A percentile compares a stretch with the other conserved stretches of the same genome.
These are phyloP conservation scores for Xylaria curta DNA, from an alignment of 495 filamentous ascomycete genomes.

Conservation along the genomic window DNA sequence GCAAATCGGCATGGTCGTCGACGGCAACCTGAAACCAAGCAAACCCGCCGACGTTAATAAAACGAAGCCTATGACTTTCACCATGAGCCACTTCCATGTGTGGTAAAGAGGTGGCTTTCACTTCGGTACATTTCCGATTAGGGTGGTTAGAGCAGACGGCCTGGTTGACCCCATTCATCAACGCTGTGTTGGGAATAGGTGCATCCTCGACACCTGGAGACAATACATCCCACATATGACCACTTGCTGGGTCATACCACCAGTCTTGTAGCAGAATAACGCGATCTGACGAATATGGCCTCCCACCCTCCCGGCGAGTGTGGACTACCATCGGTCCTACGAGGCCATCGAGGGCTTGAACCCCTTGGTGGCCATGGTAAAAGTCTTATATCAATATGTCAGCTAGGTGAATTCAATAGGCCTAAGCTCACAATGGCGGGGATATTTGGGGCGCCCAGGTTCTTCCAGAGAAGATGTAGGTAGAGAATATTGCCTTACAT, in stretches of 20 bases:
- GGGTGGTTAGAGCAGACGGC: constrained; percentile 56
- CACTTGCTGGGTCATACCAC: constrained; percentile 61
- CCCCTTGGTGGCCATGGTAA: constrained; percentile 51
- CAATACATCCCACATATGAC: constrained; percentile 55
- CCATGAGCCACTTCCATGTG: constrained; percentile 52
- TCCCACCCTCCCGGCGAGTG: constrained; percentile 48
- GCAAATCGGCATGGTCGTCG: constrained; percentile 51
- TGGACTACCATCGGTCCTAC: constrained; percentile 65
- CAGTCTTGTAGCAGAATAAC: constrained; percentile 64
- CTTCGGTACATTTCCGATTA: constrained; percentile 54
- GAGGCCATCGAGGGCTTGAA: constrained; percentile 57
- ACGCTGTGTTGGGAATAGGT: constrained; percentile 65
- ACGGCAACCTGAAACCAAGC: constrained; percentile 62
- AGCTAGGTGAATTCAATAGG: constrained; percentile 30
- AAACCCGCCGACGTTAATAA: constrained; percentile 70
- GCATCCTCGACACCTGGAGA: constrained; percentile 61
- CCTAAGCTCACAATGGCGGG: too few relatives aligned
- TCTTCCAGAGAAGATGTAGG: not conserved
- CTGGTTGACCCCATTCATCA: constrained; percentile 69
- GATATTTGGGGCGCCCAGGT: not conserved
- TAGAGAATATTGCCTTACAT: constrained; percentile 37
- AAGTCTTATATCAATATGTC: constrained; percentile 41
- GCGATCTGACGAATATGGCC: constrained; percentile 57
- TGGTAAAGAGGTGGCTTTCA: constrained; percentile 48
- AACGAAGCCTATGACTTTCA: constrained; percentile 69